phyloP scores from a whole-genome alignment of 164 flowering plant genomes.

The Magnolia kwangsiensis region DNA sequence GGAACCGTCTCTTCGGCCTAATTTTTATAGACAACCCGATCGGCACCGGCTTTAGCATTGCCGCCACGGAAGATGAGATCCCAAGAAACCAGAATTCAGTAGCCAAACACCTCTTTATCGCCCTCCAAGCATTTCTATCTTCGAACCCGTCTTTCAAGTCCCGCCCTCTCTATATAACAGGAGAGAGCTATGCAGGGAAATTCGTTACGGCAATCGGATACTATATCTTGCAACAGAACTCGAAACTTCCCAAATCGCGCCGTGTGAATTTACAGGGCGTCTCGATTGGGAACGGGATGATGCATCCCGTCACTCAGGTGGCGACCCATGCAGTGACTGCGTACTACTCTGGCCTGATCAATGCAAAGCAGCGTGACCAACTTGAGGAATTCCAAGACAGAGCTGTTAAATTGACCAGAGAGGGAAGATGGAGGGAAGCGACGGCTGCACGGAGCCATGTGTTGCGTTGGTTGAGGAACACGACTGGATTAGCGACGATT shows the following conservation, averaged over 20 bases:
- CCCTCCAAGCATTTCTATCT: slow-evolving; percentile 36
- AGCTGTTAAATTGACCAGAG: slow-evolving; percentile 16
- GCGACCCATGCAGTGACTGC: slow-evolving; percentile 54
- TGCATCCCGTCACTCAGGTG: slow-evolving; percentile 64
- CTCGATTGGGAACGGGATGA: slow-evolving; percentile 74
- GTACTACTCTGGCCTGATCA: slow-evolving; percentile 56
- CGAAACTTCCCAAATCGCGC: background rate
- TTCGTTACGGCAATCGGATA: slow-evolving; percentile 73
- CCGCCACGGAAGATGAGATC: slow-evolving; percentile 44
- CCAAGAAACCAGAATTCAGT: slow-evolving; percentile 56
- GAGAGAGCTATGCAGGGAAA: slow-evolving; percentile 87
- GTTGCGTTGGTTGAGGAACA: slow-evolving; percentile 11
- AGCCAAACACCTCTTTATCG: slow-evolving; percentile 53
- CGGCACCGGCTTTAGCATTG: slow-evolving; percentile 75
- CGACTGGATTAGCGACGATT: slow-evolving; percentile 27
- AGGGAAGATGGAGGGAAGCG: slow-evolving; percentile 25
- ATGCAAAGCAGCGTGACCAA: slow-evolving; percentile 45
- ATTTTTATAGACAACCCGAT: slow-evolving; percentile 75
- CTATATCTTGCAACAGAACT: slow-evolving; percentile 35
- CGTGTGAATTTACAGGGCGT: slow-evolving; percentile 40
- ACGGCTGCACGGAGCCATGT: slow-evolving; percentile 15
- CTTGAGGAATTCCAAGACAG: slow-evolving; percentile 23
- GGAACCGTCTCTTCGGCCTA: slow-evolving; percentile 72
- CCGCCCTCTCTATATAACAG: slow-evolving; percentile 68
- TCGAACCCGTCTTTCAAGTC: slow-evolving; percentile 35